Conservation (phyloP, 306 rosid genomes). For the Leucaena leucocephala region DNA sequence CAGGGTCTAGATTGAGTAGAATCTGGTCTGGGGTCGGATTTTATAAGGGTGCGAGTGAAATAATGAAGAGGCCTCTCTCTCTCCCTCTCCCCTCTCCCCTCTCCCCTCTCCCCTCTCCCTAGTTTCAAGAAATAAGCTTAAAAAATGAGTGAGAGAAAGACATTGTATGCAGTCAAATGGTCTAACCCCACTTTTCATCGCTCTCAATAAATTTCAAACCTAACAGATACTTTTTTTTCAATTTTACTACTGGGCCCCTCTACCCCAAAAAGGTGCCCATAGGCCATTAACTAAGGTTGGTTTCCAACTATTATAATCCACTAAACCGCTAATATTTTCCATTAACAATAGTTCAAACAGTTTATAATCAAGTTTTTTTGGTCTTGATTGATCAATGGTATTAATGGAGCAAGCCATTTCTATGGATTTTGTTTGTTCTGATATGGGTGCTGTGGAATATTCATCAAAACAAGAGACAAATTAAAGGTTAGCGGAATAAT, state of each 20-base stretch:
- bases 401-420: background rate
- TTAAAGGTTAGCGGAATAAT: background rate
- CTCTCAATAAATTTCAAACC: slow-evolving; percentile 65
- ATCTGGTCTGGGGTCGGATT: slow-evolving; percentile 27
- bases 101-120: slow-evolving; percentile 22
- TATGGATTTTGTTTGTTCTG: background rate
- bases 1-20: slow-evolving; percentile 14
- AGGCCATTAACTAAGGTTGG: slow-evolving; percentile 21
- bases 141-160: background rate
- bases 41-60: slow-evolving; percentile 31
- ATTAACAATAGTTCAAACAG: background rate
- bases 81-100: background rate
- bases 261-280: slow-evolving; percentile 53
- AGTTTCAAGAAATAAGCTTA: slow-evolving; percentile 47
- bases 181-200: slow-evolving; percentile 49
- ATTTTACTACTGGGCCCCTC: slow-evolving; percentile 53
- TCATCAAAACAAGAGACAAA: background rate
- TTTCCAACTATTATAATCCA: slow-evolving; percentile 42
- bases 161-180: slow-evolving; percentile 47
- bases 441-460: background rate
- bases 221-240: slow-evolving; percentile 56
- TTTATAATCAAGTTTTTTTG: background rate
- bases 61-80: slow-evolving; percentile 34
- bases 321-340: background rate
- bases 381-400: background rate